A percentile compares a stretch with the other conserved stretches of the same genome.
These are phyloP conservation scores for Diaporthe caulivora DNA, from an alignment of 2,329 filamentous ascomycete genomes.

Conservation along the genomic window DNA sequence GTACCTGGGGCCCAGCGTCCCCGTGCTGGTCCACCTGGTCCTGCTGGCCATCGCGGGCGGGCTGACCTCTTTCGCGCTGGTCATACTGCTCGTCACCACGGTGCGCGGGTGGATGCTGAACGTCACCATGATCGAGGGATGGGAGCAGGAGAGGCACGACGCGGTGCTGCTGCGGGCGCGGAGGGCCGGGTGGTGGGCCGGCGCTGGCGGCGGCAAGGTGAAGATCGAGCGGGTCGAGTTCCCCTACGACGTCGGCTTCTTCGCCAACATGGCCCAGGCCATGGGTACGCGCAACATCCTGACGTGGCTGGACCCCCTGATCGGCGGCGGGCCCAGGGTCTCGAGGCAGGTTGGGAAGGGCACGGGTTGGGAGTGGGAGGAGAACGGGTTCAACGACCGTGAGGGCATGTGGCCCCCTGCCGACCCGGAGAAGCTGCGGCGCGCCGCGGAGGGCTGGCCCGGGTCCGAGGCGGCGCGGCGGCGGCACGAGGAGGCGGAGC, in stretches of 20 bases:
- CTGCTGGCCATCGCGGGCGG: slow-evolving; percentile 69
- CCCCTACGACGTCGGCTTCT: slow-evolving; percentile 84
- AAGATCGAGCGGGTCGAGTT: slow-evolving; percentile 77
- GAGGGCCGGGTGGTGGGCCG: slow-evolving; percentile 56
- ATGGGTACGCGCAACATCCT: slow-evolving; percentile 79
- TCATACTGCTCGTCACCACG: slow-evolving; percentile 74
- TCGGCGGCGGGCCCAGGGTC: slow-evolving; percentile 60
- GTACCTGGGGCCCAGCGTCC: slow-evolving; percentile 77
- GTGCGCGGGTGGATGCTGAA: slow-evolving; percentile 74
- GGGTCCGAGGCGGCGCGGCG: slow-evolving; percentile 47
- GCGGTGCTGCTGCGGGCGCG: slow-evolving; percentile 62
- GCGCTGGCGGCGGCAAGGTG: slow-evolving; percentile 45
- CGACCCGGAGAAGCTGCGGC: slow-evolving; percentile 71
- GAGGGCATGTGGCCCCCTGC: slow-evolving; percentile 72
- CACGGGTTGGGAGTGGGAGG: slow-evolving; percentile 73
- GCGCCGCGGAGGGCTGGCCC: slow-evolving; percentile 55
- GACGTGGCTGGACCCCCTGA: slow-evolving; percentile 78
- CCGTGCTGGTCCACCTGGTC: slow-evolving; percentile 72
- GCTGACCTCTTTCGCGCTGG: slow-evolving; percentile 71
- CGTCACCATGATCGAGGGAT: slow-evolving; percentile 84
- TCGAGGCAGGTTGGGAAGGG: slow-evolving; percentile 50
- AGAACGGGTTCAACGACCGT: slow-evolving; percentile 81
- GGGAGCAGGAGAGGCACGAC: slow-evolving; percentile 77
- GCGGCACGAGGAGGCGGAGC: slow-evolving; percentile 30
- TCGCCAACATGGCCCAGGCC: slow-evolving; percentile 78